Conservation (phyloP, 2,329 filamentous ascomycete species). For the Colletotrichum orbiculare region DNA sequence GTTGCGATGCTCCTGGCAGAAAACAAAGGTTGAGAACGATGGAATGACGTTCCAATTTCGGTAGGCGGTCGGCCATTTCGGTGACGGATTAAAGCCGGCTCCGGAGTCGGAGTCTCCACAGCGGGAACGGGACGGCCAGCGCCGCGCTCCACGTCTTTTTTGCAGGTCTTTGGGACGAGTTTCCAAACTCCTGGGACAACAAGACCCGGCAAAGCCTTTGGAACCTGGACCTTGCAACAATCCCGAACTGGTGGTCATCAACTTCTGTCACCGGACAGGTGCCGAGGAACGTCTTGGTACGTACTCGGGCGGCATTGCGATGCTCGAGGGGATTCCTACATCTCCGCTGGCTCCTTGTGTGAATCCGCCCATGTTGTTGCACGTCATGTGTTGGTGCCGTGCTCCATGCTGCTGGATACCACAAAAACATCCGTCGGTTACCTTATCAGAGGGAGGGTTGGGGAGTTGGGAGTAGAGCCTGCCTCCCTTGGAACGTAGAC, state of each 20-base stretch:
- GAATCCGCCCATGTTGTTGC: not conserved
- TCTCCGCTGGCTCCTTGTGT: conserved; percentile 1
- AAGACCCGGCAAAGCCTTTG: conserved; percentile 29
- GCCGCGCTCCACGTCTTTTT: conserved; percentile 31
- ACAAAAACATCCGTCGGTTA: not conserved
- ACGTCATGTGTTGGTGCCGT: not conserved
- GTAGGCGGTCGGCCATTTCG: conserved; percentile 25
- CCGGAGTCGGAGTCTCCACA: conserved; percentile 14
- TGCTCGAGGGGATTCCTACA: not conserved
- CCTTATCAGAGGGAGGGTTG: not conserved
- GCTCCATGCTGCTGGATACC: too few relatives aligned
- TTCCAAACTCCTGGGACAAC: conserved; percentile 18
- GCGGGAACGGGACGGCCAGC: conserved; percentile 36
- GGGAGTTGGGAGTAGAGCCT: not conserved
- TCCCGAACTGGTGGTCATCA: conserved; percentile 24
- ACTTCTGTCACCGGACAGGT: conserved; percentile 12
- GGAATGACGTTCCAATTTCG: conserved; percentile 27
- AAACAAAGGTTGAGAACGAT: conserved; percentile 31
- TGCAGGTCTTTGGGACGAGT: conserved; percentile 31
- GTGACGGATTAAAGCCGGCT: not conserved
- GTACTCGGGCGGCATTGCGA: not conserved
- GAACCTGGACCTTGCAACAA: conserved; percentile 36
- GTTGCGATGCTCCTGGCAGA: conserved; percentile 40
- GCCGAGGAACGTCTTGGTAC: conserved; percentile 14
- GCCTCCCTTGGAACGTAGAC: conserved; percentile 23